Evolutionary conservation across 768 basidiomycete genomes (phyloP), one percentile per base, ranked within the genome.

Genomic region (Hygrophorus pudorinus): DNA sequence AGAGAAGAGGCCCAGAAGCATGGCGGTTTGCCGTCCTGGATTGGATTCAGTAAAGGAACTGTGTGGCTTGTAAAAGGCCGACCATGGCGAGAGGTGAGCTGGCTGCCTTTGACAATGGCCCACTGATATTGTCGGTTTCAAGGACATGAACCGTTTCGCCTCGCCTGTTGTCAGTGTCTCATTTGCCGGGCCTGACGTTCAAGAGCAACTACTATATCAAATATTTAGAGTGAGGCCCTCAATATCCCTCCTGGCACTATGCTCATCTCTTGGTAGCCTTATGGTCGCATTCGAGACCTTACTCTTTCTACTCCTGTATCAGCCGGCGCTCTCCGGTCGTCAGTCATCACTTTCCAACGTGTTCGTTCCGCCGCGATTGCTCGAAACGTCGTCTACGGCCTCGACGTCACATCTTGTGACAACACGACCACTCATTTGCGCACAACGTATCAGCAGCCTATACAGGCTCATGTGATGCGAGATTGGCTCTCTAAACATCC

Each of bases 401-500:
- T 79, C 36, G 56, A 62, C 56, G 35, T 44, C 62, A 42, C 42
- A 54, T 38, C 42, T 48, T 4, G 51, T 47, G 18, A 42, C 45
- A 16, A 10, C 35, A 5, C 32, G 45, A 9, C 45, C 41, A 30
- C 46, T 48, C 27, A 24, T 32, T 8, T 89, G 18, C 69, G 73
- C 29, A 68, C 75, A 5, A 62, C 67, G 4, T 89, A 85, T 55
- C 70, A 79, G 52, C 67, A 67, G 37, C 80, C 82, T 12, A 63
- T 82, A n/a, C 75, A 79, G 54, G 73, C 71, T 0, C 81, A 85
- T 52, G 70, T 60, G 14, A 59, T 90, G 21, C 70, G 85, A 27
- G 80, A 81, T 58, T 97, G 91, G 85, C 69, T 91, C 48, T 70
- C 84, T 1, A 69, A 63, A n/a, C 93, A 98, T 63, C 93, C 94